Evolutionary conservation across 768 basidiomycete species (phyloP), one percentile per base, ranked within the genome.

Genomic region (Crepidotus variabilis): DNA sequence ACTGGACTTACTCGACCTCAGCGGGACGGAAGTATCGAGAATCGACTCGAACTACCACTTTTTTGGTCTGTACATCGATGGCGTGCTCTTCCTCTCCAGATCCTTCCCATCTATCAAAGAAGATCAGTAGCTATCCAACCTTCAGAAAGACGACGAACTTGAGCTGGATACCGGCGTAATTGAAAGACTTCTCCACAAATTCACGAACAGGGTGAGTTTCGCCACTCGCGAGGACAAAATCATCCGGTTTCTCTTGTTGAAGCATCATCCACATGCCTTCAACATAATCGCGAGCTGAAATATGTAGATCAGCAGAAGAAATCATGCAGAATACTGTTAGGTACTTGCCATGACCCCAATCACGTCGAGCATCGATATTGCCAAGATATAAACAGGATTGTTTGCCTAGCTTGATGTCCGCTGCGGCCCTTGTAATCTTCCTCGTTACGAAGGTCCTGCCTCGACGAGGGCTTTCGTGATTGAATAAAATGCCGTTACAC

Each of bases 231-330:
- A 97, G 90, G 52, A 97, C 94, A 65, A 91, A 98, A 73, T 98
- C 95, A 9, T 94, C 85, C 1, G 95, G 75, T 20, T 65, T 58
- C 6, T 86, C 77, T 71, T 96, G 93, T 71, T 98, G 95, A 47
- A 98, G 85, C 85, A 98, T 94, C 66, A 81, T 80, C 94, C 94
- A 97, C 95, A 97, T 97, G 39, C 95, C 95, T 73, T 98, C 95
- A 9, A 97, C 89, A 69, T 96, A 97, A 69, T 93, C 90, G 57
- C 83, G 85, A 50, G 90, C 90, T 91, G 57, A 61, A 63, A 48
- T 60, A 52, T 36, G 35, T 51, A 21, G 39, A 47, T 43, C 23
- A 46, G 22, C 22, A 43, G 43, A 54, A 28, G 52, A n/a, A 43
- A 36, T 52, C 22, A n/a, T 22, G 46, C 8, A 50, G 14, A 22